Evolutionary conservation across 2,329 filamentous ascomycete species (phyloP), one percentile per base, ranked within the genome.

Genomic region (Chaetomium olivaceum): DNA sequence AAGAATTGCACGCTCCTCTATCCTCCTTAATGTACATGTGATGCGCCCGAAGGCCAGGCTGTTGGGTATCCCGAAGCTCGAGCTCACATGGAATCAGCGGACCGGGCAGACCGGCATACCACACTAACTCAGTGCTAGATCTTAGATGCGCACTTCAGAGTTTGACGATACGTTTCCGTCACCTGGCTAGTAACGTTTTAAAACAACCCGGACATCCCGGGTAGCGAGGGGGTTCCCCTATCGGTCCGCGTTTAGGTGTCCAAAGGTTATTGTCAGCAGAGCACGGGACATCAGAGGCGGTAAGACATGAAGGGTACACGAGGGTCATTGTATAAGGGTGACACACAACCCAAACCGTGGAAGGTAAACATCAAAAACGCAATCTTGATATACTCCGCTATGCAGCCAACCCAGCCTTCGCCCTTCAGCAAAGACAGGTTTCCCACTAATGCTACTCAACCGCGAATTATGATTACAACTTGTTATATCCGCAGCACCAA

Each of bases 391-490:
- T 51, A 23, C 21, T 51, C 11, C 51, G 23, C 51, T 54, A 27
- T 29, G 27, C 6, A 27, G 51, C 25, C 27, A 19, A 8, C 5
- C 51, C 19, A 21, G 39, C 46, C 21, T 3, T 29, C 9, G 51
- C 3, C 21, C 5, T 14, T 16, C 14, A 27, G 27, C 23, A 21
- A 36, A 46, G n/a, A 21, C 29, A 12, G 21, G 31, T 1, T 31
- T 39, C 58, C 48, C 58, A 29, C 39, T 43, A 43, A 43, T 43
- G 39, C 29, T 39, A 61, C 54, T 29, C 48, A 39, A 16, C 46
- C 27, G 58, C 31, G 14, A 57, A 23, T 23, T 57, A 57, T 52
- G 31, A 61, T 61, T 61, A 61, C 59, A 61, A 55, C 50, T 52
- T 55, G 14, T 46, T 54, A 51, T 60, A 29, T 46, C 43, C 58